phyloP scores from a whole-genome alignment of 768 basidiomycete species.

The Exsudoporus frostii region DNA sequence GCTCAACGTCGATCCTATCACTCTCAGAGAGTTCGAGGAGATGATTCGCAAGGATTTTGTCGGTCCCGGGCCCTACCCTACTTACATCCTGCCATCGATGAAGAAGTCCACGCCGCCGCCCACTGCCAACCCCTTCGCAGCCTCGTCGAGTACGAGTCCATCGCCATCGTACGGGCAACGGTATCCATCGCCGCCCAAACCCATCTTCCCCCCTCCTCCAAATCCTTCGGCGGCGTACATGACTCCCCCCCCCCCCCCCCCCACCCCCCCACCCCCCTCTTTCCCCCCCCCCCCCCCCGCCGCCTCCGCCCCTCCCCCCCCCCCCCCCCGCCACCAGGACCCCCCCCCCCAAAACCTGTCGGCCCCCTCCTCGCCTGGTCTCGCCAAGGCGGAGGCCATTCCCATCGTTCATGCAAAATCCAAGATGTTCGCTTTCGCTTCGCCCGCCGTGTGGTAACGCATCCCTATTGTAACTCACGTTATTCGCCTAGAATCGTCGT shows the following conservation, averaged over 20 bases:
- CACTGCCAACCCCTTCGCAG: conserved; percentile 32
- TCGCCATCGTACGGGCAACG: conserved; percentile 29
- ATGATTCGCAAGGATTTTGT: conserved; percentile 61
- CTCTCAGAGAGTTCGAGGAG: conserved; percentile 57
- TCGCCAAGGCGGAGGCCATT: conserved; percentile 21
- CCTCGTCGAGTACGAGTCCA: conserved; percentile 29
- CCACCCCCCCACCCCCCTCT: conserved; percentile 54
- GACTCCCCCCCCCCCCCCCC: conserved; percentile 40
- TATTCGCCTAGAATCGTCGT: conserved; percentile 26
- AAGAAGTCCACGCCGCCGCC: conserved; percentile 53
- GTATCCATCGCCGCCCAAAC: conserved; percentile 33
- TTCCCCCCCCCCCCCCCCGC: conserved; percentile 55
- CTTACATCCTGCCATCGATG: conserved; percentile 57
- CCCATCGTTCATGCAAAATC: conserved; percentile 40
- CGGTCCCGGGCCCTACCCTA: conserved; percentile 55
- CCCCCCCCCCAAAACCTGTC: conserved; percentile 45
- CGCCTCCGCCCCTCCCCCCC: conserved; percentile 59
- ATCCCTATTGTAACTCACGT: conserved; percentile 18
- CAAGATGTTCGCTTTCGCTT: conserved; percentile 65
- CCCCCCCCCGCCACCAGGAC: conserved; percentile 52
- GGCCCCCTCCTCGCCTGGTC: conserved; percentile 37
- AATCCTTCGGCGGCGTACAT: conserved; percentile 18
- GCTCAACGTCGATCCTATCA: conserved; percentile 65
- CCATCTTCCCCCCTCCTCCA: conserved; percentile 14
- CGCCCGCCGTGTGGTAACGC: conserved; percentile 57